Conservation (phyloP, 805 yeast species). For the Yamadazyma sp. region DNA sequence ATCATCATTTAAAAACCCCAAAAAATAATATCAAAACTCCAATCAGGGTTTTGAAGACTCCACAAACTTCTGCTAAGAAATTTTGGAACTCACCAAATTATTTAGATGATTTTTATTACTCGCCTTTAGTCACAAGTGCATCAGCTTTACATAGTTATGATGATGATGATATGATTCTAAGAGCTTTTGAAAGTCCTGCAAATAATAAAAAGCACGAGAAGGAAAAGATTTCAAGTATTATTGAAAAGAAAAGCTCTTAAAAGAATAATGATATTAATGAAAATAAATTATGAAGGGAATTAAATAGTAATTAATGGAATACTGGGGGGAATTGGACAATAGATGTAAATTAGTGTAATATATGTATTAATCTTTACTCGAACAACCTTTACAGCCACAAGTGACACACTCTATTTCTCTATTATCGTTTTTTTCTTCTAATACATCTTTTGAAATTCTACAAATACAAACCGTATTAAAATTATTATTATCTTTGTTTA, state of each 20-base stretch:
- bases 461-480: slow-evolving; percentile 78
- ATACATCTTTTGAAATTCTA: slow-evolving; percentile 68
- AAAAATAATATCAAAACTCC: slow-evolving; percentile 33
- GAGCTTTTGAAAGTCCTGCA: slow-evolving; percentile 32
- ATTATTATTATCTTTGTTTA: slow-evolving; percentile 57
- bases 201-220: slow-evolving; percentile 9
- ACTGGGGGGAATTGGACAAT: neutral
- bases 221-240: no score
- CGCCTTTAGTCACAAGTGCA: slow-evolving; percentile 26
- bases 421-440: slow-evolving; percentile 30
- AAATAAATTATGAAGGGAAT: neutral
- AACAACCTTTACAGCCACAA: slow-evolving; percentile 86
- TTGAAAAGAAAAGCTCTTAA: slow-evolving; percentile 5
- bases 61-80: slow-evolving; percentile 45
- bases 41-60: slow-evolving; percentile 32
- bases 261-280: neutral
- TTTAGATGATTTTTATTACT: slow-evolving; percentile 63
- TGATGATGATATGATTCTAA: slow-evolving; percentile 44
- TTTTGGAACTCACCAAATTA: slow-evolving; percentile 67
- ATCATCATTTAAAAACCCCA: slow-evolving; percentile 29
- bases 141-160: slow-evolving; percentile 36
- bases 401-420: slow-evolving; percentile 56
- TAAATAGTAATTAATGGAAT: neutral
- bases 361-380: slow-evolving; percentile 58
- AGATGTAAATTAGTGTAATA: slow-evolving; percentile 8